Percentiles rank a stretch among this genome's conserved stretches.
These are phyloP conservation scores for Aspergillus awamori DNA, from an alignment of 2,329 filamentous ascomycete species.

Conservation along the genomic window DNA sequence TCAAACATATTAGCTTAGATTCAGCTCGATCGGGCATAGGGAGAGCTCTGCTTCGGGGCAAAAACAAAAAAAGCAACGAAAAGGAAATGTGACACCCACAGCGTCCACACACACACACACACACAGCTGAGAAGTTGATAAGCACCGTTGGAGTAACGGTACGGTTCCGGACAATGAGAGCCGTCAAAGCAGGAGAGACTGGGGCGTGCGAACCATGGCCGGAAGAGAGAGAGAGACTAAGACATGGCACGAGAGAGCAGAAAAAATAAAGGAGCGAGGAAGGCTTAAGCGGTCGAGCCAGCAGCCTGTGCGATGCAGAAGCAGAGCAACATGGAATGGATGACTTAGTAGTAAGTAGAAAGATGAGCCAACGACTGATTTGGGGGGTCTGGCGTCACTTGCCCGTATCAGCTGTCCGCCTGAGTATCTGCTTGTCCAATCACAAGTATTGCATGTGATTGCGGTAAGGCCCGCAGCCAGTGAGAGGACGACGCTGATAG, in stretches of 20 bases:
- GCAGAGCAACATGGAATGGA: slow-evolving; percentile 8
- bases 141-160: slow-evolving; percentile 9
- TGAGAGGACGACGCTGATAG: neutral
- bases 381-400: slow-evolving; percentile 28
- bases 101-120: slow-evolving; percentile 4
- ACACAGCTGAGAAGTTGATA: slow-evolving; percentile 10
- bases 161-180: slow-evolving; percentile 2
- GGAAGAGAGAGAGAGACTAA: slow-evolving; percentile 11
- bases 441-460: slow-evolving; percentile 23
- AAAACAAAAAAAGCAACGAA: slow-evolving; percentile 3
- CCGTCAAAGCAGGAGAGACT: slow-evolving; percentile 16
- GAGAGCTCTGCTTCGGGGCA: neutral
- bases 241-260: neutral
- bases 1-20: slow-evolving; percentile 13
- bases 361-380: neutral
- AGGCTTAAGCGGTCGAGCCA: slow-evolving; percentile 15
- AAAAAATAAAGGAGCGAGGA: slow-evolving; percentile 9
- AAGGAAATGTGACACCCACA: slow-evolving; percentile 18
- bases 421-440: slow-evolving; percentile 20
- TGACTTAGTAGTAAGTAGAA: neutral
- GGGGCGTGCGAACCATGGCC: slow-evolving; percentile 14
- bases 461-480: slow-evolving; percentile 7
- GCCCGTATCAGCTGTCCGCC: slow-evolving; percentile 28
- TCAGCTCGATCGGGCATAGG: neutral
- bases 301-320: slow-evolving; percentile 17